These are phyloP conservation scores for Hymenoscyphus infarciens DNA, from an alignment of 2,329 filamentous ascomycete genomes.

Conservation along the genomic window DNA sequence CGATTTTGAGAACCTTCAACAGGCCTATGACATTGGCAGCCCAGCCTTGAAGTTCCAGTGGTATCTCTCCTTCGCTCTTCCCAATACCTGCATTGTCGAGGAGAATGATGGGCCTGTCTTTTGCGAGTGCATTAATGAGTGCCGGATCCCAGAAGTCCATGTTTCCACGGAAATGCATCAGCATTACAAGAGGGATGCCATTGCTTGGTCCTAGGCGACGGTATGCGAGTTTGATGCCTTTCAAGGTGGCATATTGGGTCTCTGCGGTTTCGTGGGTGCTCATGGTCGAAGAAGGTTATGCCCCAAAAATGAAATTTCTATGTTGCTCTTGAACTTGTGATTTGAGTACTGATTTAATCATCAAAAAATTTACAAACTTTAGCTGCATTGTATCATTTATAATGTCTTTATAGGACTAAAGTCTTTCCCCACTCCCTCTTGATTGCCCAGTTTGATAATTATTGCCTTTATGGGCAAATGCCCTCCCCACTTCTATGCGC, in stretches of 20 bases:
- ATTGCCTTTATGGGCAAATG: not conserved
- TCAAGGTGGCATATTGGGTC: constrained; percentile 22
- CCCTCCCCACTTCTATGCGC: not conserved
- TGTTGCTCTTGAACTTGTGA: not conserved
- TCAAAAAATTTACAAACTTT: too few relatives aligned
- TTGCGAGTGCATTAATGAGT: constrained; percentile 36
- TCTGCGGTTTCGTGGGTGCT: constrained; percentile 27
- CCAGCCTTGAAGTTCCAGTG: constrained; percentile 31
- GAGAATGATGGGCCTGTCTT: constrained; percentile 34
- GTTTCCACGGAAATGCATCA: constrained; percentile 32
- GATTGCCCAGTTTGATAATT: not conserved
- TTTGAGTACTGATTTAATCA: not conserved
- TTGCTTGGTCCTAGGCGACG: constrained; percentile 21
- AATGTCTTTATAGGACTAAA: not conserved
- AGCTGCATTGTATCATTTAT: not conserved
- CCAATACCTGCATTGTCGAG: constrained; percentile 39
- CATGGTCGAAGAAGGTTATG: constrained; percentile 15
- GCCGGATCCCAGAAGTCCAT: constrained; percentile 32
- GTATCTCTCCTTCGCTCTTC: constrained; percentile 34
- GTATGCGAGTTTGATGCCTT: constrained; percentile 29
- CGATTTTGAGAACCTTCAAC: constrained; percentile 31
- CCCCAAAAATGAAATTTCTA: not conserved
- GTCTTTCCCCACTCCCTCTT: not conserved
- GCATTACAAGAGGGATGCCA: constrained; percentile 29
- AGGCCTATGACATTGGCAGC: constrained; percentile 33